Base-by-base conservation (phyloP, 148 eudicot genomes). In the Cornus suecica region DNA sequence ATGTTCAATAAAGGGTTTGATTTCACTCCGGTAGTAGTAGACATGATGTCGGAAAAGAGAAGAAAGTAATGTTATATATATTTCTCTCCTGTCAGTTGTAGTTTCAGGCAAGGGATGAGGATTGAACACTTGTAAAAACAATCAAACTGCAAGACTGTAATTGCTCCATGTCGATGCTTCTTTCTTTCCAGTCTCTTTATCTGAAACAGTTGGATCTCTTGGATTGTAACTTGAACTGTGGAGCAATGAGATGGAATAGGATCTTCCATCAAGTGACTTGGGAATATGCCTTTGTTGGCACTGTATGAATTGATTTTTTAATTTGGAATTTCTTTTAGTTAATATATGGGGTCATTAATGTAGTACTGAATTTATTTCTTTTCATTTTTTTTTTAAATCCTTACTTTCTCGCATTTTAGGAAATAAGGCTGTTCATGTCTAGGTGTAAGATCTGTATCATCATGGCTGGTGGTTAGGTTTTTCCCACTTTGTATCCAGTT, bases 11-110 rank as follows among this genome's bases (percentile, higher is more conserved):
- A 30, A 15, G 23, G 27, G 48, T 25, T 72, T 32, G 24, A 72
- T 31, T 60, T 31, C 24, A 62, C 5, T 72, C 51, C 18, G 66
- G 75, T 25, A 54, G 23, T 23, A 29, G 31, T 27, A 24, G 31
- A 54, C 27, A 45, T 2, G 45, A 54, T 54, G 63, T 31, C 9
- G n/a, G 27, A 18, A 48, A 4, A 0, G 32, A 51, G 4, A 30
- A 48, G 34, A 29, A 63, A 20, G 63, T 42, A 30, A n/a, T 31
- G n/a, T n/a, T n/a, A n/a, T n/a, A n/a, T n/a, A n/a, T n/a, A n/a
- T n/a, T n/a, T n/a, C n/a, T 26, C n/a, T 62, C 67, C 22, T 3
- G 52, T 25, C 67, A 60, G 67, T 63, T 73, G 76, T 66, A 62
- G 66, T 25, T 16, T 5, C 76, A 73, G 27, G 56, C 32, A 25